These are phyloP conservation scores for Allium fistulosum DNA, from an alignment of 106 monocot species.

Conservation along the genomic window DNA sequence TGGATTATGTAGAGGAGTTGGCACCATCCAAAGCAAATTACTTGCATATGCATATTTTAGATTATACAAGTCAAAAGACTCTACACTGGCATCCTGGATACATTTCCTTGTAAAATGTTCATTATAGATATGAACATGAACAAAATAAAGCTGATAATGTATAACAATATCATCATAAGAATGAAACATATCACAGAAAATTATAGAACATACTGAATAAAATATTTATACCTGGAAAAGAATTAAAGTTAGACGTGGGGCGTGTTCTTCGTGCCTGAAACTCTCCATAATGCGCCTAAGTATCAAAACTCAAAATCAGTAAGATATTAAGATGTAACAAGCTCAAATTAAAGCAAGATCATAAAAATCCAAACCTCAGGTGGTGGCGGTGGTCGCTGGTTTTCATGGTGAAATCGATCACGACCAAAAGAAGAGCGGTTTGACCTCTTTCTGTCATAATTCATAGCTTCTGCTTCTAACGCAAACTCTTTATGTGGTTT, in stretches of 20 bases:
- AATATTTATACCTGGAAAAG: slow-evolving; percentile 43
- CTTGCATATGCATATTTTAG: too few relatives aligned
- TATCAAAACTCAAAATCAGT: slow-evolving; percentile 3
- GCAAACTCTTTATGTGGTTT: slow-evolving; percentile 49
- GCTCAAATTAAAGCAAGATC: neutral
- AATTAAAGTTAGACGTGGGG: slow-evolving; percentile 36
- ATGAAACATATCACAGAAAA: too few relatives aligned
- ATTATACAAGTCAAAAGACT: too few relatives aligned
- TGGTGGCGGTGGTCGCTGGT: slow-evolving; percentile 28
- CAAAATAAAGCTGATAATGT: neutral
- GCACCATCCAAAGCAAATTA: too few relatives aligned
- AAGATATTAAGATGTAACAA: neutral
- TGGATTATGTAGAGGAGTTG: too few relatives aligned
- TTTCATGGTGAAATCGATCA: slow-evolving; percentile 46
- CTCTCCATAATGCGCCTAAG: slow-evolving; percentile 53
- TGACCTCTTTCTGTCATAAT: slow-evolving; percentile 47
- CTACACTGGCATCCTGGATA: too few relatives aligned
- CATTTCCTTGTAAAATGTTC: too few relatives aligned
- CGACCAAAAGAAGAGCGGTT: slow-evolving; percentile 35
- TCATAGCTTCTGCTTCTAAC: slow-evolving; percentile 41
- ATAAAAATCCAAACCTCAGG: slow-evolving; percentile 37
- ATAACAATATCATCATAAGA: neutral
- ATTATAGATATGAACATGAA: too few relatives aligned
- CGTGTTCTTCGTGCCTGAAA: slow-evolving; percentile 19
- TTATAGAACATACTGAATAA: neutral